These are phyloP conservation scores for Gynandropsis gynandra DNA, from an alignment of 345 rosid species.

Conservation along the genomic window DNA sequence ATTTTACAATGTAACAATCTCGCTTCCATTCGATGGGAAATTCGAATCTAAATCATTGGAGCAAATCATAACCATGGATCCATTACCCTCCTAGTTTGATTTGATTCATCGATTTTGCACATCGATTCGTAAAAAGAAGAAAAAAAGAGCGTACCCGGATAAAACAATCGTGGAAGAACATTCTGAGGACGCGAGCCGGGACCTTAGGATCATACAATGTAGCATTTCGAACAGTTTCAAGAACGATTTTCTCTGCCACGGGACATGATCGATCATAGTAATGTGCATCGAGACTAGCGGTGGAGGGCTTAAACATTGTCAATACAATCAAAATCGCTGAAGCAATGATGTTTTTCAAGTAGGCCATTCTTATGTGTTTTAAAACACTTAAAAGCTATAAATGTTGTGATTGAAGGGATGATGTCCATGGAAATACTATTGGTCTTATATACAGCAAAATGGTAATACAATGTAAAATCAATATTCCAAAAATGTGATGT, in stretches of 20 bases:
- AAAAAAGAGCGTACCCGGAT: constrained; percentile 42
- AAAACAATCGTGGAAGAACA: constrained; percentile 94
- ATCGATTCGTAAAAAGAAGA: not conserved
- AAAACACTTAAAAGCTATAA: constrained; percentile 21
- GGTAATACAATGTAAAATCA: not conserved
- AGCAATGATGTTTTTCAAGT: constrained; percentile 14
- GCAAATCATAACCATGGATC: no score
- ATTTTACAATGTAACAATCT: no score
- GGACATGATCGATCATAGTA: constrained; percentile 71
- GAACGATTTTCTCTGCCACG: constrained; percentile 55
- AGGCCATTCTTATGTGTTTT: constrained; percentile 14
- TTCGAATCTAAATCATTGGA: no score
- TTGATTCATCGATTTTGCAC: not conserved
- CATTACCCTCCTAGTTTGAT: no score
- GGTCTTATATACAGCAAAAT: constrained; percentile 24
- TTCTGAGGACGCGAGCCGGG: constrained; percentile 75
- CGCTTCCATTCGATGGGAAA: no score
- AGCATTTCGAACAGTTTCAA: constrained; percentile 50
- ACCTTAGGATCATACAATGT: constrained; percentile 58
- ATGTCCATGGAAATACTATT: constrained; percentile 14
- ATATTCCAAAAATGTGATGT: constrained; percentile 18
- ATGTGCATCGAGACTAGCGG: constrained; percentile 38
- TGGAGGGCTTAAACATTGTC: constrained; percentile 22
- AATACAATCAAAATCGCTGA: constrained; percentile 21
- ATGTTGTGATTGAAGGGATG: constrained; percentile 13